phyloP scores from a whole-genome alignment of 106 monocot species.

The Allium sativum region DNA sequence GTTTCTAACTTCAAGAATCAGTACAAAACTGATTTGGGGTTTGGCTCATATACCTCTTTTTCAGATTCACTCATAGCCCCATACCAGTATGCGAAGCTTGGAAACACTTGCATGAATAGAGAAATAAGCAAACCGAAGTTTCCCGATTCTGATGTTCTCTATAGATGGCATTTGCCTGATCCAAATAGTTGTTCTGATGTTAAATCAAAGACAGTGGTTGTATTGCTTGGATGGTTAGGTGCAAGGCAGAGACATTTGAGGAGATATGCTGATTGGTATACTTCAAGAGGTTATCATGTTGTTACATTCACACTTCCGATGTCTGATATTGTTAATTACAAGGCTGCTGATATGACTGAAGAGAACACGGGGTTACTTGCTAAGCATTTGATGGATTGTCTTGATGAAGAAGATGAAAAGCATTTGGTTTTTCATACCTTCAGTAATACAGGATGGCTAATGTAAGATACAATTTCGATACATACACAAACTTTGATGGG shows the following conservation, averaged over 20 bases:
- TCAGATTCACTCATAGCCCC: constrained; percentile 24
- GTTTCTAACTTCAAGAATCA: constrained; percentile 2
- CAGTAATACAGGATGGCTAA: constrained; percentile 93
- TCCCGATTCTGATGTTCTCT: constrained; percentile 39
- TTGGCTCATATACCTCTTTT: constrained; percentile 13
- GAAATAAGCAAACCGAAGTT: constrained; percentile 1
- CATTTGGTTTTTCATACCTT: constrained; percentile 93
- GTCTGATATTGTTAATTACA: constrained; percentile 70
- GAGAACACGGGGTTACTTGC: constrained; percentile 57
- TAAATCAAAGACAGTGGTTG: constrained; percentile 72
- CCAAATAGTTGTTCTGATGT: constrained; percentile 24
- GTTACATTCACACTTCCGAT: constrained; percentile 92
- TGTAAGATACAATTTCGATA: constrained; percentile 14
- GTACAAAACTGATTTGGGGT: neutral
- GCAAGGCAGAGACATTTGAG: constrained; percentile 82
- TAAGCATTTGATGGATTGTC: constrained; percentile 61
- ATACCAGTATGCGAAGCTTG: constrained; percentile 63
- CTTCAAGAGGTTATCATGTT: constrained; percentile 80
- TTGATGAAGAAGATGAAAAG: constrained; percentile 66
- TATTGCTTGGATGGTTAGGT: constrained; percentile 90
- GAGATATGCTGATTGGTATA: constrained; percentile 94
- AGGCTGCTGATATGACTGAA: constrained; percentile 58
- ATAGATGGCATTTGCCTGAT: constrained; percentile 80
- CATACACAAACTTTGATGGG: too few relatives aligned
- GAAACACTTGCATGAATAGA: constrained; percentile 4